Base-by-base conservation (phyloP, 2,329 filamentous ascomycete species). In the Phyllosticta citriasiana region DNA sequence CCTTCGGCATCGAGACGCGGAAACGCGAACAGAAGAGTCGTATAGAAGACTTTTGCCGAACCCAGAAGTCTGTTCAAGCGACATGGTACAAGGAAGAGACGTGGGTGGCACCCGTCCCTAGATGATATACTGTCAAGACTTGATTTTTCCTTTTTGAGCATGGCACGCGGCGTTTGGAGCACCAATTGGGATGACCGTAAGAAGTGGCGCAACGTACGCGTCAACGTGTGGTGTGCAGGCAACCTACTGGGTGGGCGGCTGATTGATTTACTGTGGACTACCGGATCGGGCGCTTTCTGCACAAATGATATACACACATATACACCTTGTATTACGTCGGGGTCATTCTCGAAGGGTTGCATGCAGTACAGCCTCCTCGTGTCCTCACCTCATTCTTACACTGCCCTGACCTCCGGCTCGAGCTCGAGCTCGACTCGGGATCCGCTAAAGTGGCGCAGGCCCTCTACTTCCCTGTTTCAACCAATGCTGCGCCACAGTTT, bases 1-100 rank as follows among this genome's bases (percentile, higher is more conserved):
- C 69, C 66, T 97, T 62, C 84, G 84, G 68, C 76, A 78, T 47
- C 69, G 73, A 26, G 76, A 78, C 52, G 71, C 73, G 14, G 67
- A 76, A 19, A 69, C 70, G 40, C 63, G 66, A 2, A 68, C 74
- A 57, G 78, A 80, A 47, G 79, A 79, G 61, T 74, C 72, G 57
- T 76, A 77, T 55, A 73, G 75, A 57, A 75, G 76, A 60, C 55
- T 81, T 19, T 66, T 82, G 14, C 77, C 78, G 19, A 72, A 75
- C 14, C 69, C 72, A 16, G 79, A 81, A 65, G 72, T 73, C 9
- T 80, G 77, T 66, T 67, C 76, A 19, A 78, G 76, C 64, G 76
- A 78, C 53, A 70, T 73, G 58, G 68, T 77, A 52, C 40, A 19
- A n/a, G 40, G 40, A n/a, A 47, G 14, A n/a, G 40, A 47, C 40